These are phyloP conservation scores for Cercophora newfieldiana DNA, from an alignment of 495 filamentous ascomycete species.

Conservation along the genomic window DNA sequence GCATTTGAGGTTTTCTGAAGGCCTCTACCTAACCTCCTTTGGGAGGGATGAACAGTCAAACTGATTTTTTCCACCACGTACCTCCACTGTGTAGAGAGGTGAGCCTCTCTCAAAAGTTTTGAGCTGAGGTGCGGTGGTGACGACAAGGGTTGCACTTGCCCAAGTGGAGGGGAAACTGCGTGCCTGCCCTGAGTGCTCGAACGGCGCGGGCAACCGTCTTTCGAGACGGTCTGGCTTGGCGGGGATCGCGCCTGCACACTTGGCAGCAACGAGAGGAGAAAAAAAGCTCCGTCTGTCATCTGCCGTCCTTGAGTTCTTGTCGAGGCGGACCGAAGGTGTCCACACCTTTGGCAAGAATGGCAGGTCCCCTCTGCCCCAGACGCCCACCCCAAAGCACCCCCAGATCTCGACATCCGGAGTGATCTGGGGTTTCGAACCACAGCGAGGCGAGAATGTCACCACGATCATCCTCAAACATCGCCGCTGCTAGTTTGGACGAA, in stretches of 20 bases:
- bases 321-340: not conserved
- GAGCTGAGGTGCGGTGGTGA: not conserved
- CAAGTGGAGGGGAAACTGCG: not conserved
- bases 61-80: no score
- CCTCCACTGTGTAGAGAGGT: no score
- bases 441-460: constrained; percentile 10
- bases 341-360: constrained; percentile 11
- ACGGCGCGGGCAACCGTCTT: not conserved
- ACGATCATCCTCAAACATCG: constrained; percentile 20
- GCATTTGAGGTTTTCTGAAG: no score
- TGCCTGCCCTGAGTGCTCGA: not conserved
- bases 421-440: constrained; percentile 33
- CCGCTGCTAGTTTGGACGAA: constrained; percentile 23
- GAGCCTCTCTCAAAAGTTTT: not conserved
- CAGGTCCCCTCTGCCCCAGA: not conserved
- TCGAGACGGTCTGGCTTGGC: constrained; percentile 8
- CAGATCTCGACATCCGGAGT: constrained; percentile 22
- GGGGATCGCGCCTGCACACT: not conserved
- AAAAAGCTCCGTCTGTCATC: constrained; percentile 18
- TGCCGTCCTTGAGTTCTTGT: constrained; percentile 15
- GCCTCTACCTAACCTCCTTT: no score
- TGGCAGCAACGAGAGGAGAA: not conserved
- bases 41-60: no score
- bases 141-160: not conserved
- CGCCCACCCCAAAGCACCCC: constrained; percentile 9